Evolutionary conservation across 2,329 filamentous ascomycete species (phyloP).

Genomic region (Zymoseptoria tritici): DNA sequence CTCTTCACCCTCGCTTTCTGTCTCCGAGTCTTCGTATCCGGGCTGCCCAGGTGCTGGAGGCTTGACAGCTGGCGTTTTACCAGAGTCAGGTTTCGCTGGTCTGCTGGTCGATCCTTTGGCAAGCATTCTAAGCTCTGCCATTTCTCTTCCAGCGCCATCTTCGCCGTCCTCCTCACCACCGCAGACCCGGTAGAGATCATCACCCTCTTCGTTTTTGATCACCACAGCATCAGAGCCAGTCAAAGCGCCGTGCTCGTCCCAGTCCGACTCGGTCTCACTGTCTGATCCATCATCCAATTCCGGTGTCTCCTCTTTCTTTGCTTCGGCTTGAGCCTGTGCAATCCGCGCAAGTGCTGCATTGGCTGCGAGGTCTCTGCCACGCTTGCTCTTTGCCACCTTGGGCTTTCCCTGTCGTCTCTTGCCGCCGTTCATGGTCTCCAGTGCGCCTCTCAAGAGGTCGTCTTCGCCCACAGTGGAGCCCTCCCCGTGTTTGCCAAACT

Average conservation of each 20-base stretch:
- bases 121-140: slow-evolving; percentile 57
- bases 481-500: slow-evolving; percentile 76
- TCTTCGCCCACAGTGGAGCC: slow-evolving; percentile 65
- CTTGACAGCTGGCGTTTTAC: not conserved
- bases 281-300: slow-evolving; percentile 36
- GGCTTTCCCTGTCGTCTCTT: slow-evolving; percentile 58
- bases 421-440: slow-evolving; percentile 52
- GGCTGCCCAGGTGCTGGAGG: slow-evolving; percentile 1
- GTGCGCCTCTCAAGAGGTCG: slow-evolving; percentile 53
- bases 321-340: slow-evolving; percentile 41
- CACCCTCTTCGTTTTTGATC: slow-evolving; percentile 56
- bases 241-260: slow-evolving; percentile 27
- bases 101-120: slow-evolving; percentile 12
- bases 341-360: slow-evolving; percentile 71
- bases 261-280: slow-evolving; percentile 39
- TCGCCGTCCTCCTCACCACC: slow-evolving; percentile 55
- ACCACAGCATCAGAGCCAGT: slow-evolving; percentile 49
- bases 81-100: not conserved
- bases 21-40: slow-evolving; percentile 20
- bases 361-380: slow-evolving; percentile 67
- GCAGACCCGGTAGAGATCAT: slow-evolving; percentile 65
- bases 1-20: slow-evolving; percentile 21
- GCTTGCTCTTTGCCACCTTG: slow-evolving; percentile 64
- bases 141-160: slow-evolving; percentile 53
- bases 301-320: slow-evolving; percentile 25